Evolutionary conservation across 495 filamentous ascomycete genomes (phyloP), one percentile per base, ranked within the genome.

Genomic region (Aspergillus heteromorphus): DNA sequence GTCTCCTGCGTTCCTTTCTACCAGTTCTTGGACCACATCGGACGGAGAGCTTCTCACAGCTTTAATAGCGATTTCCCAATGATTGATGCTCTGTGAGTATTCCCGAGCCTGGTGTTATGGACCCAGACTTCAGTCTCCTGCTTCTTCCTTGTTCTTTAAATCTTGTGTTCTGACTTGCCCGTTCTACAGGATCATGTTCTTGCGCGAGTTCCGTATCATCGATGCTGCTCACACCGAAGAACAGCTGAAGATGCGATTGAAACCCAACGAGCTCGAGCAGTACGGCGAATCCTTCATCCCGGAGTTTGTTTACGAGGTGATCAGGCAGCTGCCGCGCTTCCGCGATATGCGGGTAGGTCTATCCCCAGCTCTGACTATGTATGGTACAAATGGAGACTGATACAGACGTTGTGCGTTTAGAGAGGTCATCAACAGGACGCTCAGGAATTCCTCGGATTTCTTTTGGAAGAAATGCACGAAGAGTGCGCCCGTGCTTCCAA

Each of bases 381-480:
- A 4, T 9, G 13, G 42, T 40, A 54, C 20, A 30, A 18, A 51
- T 45, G 16, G 43, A 16, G 8, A 13, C 38, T 51, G 11, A 27
- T 36, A 14, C 18, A 42, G 19, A 19, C 34, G 38, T 29, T 19
- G 18, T 51, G 16, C 23, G 19, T 48, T 9, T 17, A 90, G 85
- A 87, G 91, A 47, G 93, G 93, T 1, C 95, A 97, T 54, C 93
- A 98, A 65, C 92, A 98, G 77, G 93, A 98, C 74, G 95, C 95
- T 8, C 90, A 98, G 66, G 93, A 98, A 57, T 98, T 98, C 67
- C 75, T 98, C 6, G 95, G 93, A 0, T 97, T 97, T 60, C 77
- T 97, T 34, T 78, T 98, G 7, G 91, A 95, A 60, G 88, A 89
- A 48, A 81, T 98, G 41, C 92, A 97, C 63, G 91, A 97, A 52